A percentile compares a stretch with the other conserved stretches of the same genome.
Conservation (phyloP, 306 rosid genomes). For the Cucumis hystrix region DNA sequence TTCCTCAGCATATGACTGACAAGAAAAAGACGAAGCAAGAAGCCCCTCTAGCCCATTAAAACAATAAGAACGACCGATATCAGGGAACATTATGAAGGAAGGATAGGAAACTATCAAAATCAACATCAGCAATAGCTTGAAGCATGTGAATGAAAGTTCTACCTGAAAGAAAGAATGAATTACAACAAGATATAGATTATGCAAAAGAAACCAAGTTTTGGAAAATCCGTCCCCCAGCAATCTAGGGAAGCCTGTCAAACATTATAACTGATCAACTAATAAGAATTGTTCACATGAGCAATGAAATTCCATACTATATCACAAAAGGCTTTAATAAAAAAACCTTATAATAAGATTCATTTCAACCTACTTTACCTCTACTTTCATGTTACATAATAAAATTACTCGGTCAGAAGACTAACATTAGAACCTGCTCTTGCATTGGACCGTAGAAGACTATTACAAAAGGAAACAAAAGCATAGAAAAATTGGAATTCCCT, state of each 20-base stretch:
- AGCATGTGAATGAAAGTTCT: neutral
- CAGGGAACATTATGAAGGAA: neutral
- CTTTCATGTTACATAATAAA: neutral
- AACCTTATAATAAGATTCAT: neutral
- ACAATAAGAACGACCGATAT: neutral
- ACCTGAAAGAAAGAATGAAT: constrained; percentile 1
- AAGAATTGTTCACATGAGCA: constrained; percentile 21
- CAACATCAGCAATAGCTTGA: neutral
- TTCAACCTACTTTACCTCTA: neutral
- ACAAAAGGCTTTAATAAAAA: neutral
- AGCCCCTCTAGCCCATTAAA: neutral
- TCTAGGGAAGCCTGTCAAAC: constrained; percentile 67
- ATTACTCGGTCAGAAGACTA: neutral
- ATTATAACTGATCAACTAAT: constrained; percentile 22
- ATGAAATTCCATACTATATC: constrained; percentile 3
- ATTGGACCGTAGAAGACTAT: neutral
- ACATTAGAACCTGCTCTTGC: constrained; percentile 1
- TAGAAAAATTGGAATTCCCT: neutral
- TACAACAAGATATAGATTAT: neutral
- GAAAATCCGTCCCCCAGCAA: constrained; percentile 32
- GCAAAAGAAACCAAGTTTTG: neutral
- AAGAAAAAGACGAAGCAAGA: neutral
- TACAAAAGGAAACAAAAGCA: neutral
- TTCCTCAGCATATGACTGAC: neutral
- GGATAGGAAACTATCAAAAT: neutral